Evolutionary conservation across 2,329 filamentous ascomycete genomes (phyloP).

Genomic region (Akanthomyces dipterigenus): DNA sequence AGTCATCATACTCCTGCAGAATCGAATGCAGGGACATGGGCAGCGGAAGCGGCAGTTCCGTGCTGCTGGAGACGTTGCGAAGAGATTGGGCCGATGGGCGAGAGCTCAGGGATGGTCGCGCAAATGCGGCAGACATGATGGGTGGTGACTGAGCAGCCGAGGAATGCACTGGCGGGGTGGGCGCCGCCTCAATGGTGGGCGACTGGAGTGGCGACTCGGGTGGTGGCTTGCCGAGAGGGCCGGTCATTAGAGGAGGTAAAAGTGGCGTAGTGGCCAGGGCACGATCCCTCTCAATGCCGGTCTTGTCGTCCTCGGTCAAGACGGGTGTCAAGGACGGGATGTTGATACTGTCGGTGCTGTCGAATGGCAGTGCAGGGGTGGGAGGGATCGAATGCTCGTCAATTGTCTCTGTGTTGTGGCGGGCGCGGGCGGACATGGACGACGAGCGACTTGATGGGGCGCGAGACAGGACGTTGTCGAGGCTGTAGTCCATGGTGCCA

Average conservation of each 20-base stretch:
- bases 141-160: slow-evolving; percentile 43
- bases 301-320: slow-evolving; percentile 39
- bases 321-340: slow-evolving; percentile 32
- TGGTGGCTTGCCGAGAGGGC: slow-evolving; percentile 46
- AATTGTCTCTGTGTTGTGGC: slow-evolving; percentile 35
- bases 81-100: slow-evolving; percentile 76
- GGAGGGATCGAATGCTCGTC: slow-evolving; percentile 50
- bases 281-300: slow-evolving; percentile 51
- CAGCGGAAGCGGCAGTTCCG: slow-evolving; percentile 38
- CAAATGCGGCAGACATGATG: slow-evolving; percentile 18
- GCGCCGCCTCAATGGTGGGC: slow-evolving; percentile 62
- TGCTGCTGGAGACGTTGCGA: slow-evolving; percentile 53
- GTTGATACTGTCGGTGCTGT: slow-evolving; percentile 49
- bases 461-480: slow-evolving; percentile 68
- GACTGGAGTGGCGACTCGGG: slow-evolving; percentile 80
- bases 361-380: slow-evolving; percentile 59
- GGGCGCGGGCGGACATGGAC: slow-evolving; percentile 60
- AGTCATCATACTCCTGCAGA: slow-evolving; percentile 66
- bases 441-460: slow-evolving; percentile 71
- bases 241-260: slow-evolving; percentile 71
- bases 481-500: slow-evolving; percentile 74
- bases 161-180: slow-evolving; percentile 33
- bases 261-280: slow-evolving; percentile 71
- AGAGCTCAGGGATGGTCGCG: slow-evolving; percentile 62
- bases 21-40: slow-evolving; percentile 50